Evolutionary conservation across 2,329 filamentous ascomycete genomes (phyloP), one percentile per base, ranked within the genome.

Genomic region (Phaeosphaeria sp.): DNA sequence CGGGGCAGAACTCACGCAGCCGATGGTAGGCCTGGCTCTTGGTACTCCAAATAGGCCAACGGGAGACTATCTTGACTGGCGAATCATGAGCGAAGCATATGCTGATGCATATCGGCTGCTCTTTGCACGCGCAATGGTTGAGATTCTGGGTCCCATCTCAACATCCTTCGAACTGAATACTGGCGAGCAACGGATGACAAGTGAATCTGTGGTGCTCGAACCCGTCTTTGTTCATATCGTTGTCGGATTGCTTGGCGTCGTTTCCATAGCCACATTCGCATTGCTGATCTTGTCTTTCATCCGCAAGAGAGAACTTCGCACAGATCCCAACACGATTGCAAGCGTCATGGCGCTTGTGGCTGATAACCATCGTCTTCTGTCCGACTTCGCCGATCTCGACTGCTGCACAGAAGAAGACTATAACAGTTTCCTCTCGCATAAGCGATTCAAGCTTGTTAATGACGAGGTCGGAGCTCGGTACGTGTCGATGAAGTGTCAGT

Each of bases 51-150:
- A 65, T 1, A 56, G 53, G 0, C 56, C 75, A 0, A 6, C 74
- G 0, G 67, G 74, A 17, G 70, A 75, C 0, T 78, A 78, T 33
- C 50, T 79, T 1, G 72, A 80, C 40, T 72, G 74, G 24, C 49
- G 67, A 15, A 59, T 56, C 0, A 54, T 83, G 0, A 62, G 67
- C 0, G 27, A 60, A 1, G 75, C 77, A 0, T 82, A 80, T 46
- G 69, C 78, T 25, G 66, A 69, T 1, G 79, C 79, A 0, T 81
- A 83, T 52, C 67, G 77, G 15, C 27, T 84, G 0, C 61, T 83
- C 0, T 82, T 84, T 44, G 61, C 78, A 0, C 65, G 77, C 1
- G 56, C 67, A 0, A 71, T 80, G 70, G 57, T 63, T 0, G 72
- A 78, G 6, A 59, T 78, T 1, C 55, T 79, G 0, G 55, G 50